Base-by-base conservation (phyloP, 768 basidiomycete genomes). In the Dentipellis fragilis region DNA sequence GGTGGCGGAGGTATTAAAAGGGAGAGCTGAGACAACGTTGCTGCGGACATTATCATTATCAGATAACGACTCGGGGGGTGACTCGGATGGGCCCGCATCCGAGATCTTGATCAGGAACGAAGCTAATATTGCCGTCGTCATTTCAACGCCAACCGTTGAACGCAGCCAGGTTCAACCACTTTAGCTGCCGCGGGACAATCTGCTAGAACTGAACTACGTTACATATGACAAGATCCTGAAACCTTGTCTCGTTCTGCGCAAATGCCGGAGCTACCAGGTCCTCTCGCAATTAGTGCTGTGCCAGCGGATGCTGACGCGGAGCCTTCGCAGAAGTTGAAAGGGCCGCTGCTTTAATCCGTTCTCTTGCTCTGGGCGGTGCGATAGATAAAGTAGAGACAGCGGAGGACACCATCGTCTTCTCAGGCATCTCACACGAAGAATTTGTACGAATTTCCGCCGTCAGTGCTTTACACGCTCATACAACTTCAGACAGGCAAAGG, bases 381-480 rank as follows among this genome's bases (percentile, higher is more conserved):
- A 82, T 90, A 37, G 67, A 71, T 52, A 68, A 69, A 34, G 84
- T 87, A 0, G 79, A 84, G 46, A 76, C 83, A 0, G 67, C 63
- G 17, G 75, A 83, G 60, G 87, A 89, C 65, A 67, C 67, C 1
- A 78, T 87, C 47, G 85, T 88, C 10, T 89, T 79, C 60, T 70
- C 77, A 10, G 81, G 80, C 6, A 68, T 67, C n/a, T 71, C 78
- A 16, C 77, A 83, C 59, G 64, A 68, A 7, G 75, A 79, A 49
- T 90, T 89, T 69, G 89, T 89, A 60, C 63, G 83, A 69, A 14
- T 51, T 47, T 21, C 53, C n/a, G 19, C 46, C 23, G 23, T 10
- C 17, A 4, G 39, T 16, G 21, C 53, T 47, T 7, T 36, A 9
- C 35, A 35, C 22, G 16, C 14, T 29, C 29, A 58, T 62, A 47